Conservation (phyloP, 768 basidiomycete genomes). For the Mycena haematopus region DNA sequence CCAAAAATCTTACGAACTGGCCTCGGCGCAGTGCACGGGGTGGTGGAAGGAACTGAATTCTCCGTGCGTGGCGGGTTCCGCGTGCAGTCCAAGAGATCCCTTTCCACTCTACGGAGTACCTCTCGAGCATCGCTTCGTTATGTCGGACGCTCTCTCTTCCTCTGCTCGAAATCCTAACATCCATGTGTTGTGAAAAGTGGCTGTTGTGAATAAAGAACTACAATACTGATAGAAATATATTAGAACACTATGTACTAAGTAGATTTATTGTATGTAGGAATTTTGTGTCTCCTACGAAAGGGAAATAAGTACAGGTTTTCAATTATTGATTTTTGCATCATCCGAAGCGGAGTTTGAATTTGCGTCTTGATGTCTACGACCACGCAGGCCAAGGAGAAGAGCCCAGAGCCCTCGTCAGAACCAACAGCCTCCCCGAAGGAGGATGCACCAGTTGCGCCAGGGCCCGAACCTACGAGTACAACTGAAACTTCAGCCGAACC, state of each 20-base stretch:
- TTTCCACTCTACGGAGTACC: constrained; percentile 5
- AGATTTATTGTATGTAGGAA: not conserved
- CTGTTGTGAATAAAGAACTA: too few species aligned
- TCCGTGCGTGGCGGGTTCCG: constrained; percentile 63
- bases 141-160: constrained; percentile 12
- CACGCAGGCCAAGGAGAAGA: constrained; percentile 15
- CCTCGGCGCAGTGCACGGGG: constrained; percentile 66
- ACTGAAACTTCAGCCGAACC: constrained; percentile 22
- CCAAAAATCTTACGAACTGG: constrained; percentile 51
- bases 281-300: too few species aligned
- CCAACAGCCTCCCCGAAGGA: constrained; percentile 23
- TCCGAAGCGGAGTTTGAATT: constrained; percentile 23
- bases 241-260: not conserved
- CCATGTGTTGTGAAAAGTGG: not conserved
- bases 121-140: constrained; percentile 15
- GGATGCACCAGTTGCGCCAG: constrained; percentile 18
- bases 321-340: too few species aligned
- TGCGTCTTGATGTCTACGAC: constrained; percentile 14
- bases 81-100: constrained; percentile 11
- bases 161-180: constrained; percentile 5
- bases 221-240: too few species aligned
- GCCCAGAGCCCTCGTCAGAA: constrained; percentile 23
- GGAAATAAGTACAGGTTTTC: too few species aligned
- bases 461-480: constrained; percentile 15
- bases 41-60: constrained; percentile 68